Base-by-base conservation (phyloP, 1,284 basidiomycete species). In the Apiotrichum gamsii region DNA sequence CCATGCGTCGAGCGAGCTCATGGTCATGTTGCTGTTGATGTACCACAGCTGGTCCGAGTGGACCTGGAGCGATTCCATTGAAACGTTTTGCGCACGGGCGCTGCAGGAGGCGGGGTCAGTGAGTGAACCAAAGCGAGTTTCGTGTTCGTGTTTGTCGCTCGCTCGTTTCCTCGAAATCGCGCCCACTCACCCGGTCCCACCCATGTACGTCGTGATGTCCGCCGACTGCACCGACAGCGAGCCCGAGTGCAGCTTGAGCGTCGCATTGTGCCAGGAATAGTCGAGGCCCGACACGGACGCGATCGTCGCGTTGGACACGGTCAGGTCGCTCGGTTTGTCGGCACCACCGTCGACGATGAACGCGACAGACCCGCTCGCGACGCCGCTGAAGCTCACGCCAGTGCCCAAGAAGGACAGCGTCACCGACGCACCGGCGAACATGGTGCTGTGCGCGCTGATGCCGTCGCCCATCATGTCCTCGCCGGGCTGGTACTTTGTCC, bases 381-480 rank as follows among this genome's bases (percentile, higher is more conserved):
- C 21, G 20, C 43, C 43, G 23, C 18, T 38, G n/a, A 45, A 45
- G 21, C n/a, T 31, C 15, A 45, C 29, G n/a, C 36, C 43, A 11
- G 43, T 45, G 30, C 43, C 43, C 14, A 45, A 5, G 29, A 45
- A 45, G 9, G 14, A 20, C 13, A 45, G 9, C 3, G 9, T 18
- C 10, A 25, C 37, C 16, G 13, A 19, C 8, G 43, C 36, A 18
- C 43, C 36, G 21, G 21, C 43, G 16, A 15, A 23, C 4, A 18
- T 29, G 8, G 43, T 37, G 11, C 21, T 39, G 36, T 39, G 43
- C 21, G 28, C 8, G 19, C 34, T 37, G 19, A 13, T 13, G 16
- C 24, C 25, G 32, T 29, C 15, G 5, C 32, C 39, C 5, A 32
- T 8, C 11, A 5, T 23, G 20, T 30, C 34, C 6, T n/a, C 24